Evolutionary conservation across 768 basidiomycete genomes (phyloP).

Genomic region (Lactifluus hygrophoroides): DNA sequence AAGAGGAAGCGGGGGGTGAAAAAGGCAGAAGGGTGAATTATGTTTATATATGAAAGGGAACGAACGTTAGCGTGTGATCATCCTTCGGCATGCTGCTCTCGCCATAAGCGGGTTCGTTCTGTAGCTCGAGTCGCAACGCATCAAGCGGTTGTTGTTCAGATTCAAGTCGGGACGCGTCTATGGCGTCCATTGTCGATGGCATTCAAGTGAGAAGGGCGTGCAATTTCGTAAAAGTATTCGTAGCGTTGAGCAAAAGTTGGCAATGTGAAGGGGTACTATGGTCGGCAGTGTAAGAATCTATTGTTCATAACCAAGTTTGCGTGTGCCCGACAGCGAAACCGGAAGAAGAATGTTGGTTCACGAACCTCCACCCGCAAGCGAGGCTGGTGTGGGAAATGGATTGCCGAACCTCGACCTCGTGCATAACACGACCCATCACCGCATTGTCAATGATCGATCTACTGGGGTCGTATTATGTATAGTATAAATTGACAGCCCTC

Average conservation of each 20-base stretch:
- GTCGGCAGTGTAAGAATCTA: not conserved
- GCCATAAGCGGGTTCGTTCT: not conserved
- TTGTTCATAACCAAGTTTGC: not conserved
- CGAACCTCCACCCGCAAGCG: no score
- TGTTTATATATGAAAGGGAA: not conserved
- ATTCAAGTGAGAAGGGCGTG: not conserved
- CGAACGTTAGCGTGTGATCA: conserved; percentile 11
- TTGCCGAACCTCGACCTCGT: no score
- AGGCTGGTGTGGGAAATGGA: no score
- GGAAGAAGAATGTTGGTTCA: no score
- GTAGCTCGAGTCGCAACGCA: conserved; percentile 3
- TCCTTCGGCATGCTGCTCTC: conserved; percentile 14
- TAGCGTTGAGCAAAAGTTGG: not conserved
- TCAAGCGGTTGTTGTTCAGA: conserved; percentile 11
- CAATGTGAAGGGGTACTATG: not conserved
- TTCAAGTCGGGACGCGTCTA: not conserved
- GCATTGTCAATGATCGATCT: no score
- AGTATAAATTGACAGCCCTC: not conserved
- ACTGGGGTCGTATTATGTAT: not conserved
- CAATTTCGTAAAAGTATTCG: not conserved
- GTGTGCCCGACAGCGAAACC: no score
- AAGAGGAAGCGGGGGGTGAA: not conserved
- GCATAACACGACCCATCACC: no score
- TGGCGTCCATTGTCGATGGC: conserved; percentile 12
- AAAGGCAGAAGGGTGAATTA: no score